Evolutionary conservation across 2,329 filamentous ascomycete species (phyloP), one percentile per base, ranked within the genome.

Genomic region (Xylaria digitata): DNA sequence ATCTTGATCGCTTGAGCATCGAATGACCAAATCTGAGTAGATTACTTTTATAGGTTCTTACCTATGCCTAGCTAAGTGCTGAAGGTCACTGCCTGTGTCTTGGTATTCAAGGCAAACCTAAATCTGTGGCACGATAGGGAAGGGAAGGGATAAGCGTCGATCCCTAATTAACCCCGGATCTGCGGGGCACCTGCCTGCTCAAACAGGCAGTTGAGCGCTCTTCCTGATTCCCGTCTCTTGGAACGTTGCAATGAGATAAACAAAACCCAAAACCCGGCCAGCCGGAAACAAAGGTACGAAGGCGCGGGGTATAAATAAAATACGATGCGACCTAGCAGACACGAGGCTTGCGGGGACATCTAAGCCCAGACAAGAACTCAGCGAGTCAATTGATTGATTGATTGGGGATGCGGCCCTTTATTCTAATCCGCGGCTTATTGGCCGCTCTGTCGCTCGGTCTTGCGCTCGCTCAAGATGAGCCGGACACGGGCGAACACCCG

Each of bases 401-500:
- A 45, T 48, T 15, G n/a, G 32, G 43, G 11, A 68, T 68, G 63
- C 45, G 37, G 21, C 34, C 49, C 21, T 45, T 26, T 43, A 49
- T 17, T 9, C 21, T 52, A 6, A n/a, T 30, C 1, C 50, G 55
- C 59, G 55, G 62, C 54, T 7, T 55, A 1, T 26, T 66, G 1
- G 50, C 63, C 50, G 66, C 55, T 6, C 45, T 61, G 0, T 40
- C 45, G 11, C 32, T 48, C 11, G 43, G 48, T 2, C 7, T 21
- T 11, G 60, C 43, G 3, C 34, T 34, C 26, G 72, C 73, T 0
- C 72, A 74, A 23, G 70, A 70, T n/a, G 66, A 70, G 45, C 70
- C 81, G 1, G 65, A 75, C n/a, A 72, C 81, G 1, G 81, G 81
- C 1, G 73, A 79, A 13, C 78, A 83, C 65, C 74, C 79, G 0